Base-by-base conservation (phyloP, 805 yeast species). In the Millerozyma miso region DNA sequence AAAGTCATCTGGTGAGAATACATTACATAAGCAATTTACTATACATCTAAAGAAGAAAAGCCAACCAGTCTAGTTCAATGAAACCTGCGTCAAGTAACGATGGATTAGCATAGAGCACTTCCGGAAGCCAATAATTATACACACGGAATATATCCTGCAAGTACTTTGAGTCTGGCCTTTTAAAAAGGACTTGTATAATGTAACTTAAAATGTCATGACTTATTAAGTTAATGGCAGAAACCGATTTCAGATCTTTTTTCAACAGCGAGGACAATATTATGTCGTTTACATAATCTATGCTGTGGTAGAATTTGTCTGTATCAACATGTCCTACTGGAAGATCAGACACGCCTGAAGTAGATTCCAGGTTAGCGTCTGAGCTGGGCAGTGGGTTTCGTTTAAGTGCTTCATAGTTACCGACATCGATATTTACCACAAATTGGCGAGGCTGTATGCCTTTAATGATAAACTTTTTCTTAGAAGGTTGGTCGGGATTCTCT, bases 361-460 rank as follows among this genome's bases (percentile, higher is more conserved):
- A 18, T 4, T 35, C 20, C 29, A 35, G 20, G 29, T 29, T 41
- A 8, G 39, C 35, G 34, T 52, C 46, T 2, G 35, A 32, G 23
- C 40, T 41, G 3, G 51, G 46, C 5, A 46, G 34, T 5, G 59
- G 59, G 37, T 43, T 51, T 18, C 50, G 58, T 35, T 58, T 61
- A 43, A 70, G 56, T 4, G 76, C 76, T 49, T 69, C 74, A 47
- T 67, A 69, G 51, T 69, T 69, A 2, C 67, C 76, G 6, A 62
- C 59, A 39, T 70, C 76, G 18, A 71, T 62, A 43, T 57, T 59
- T 17, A 83, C 82, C 1, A 83, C 74, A 38, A 63, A 69, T 37
- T 70, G 70, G 53, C 99, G 77, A 19, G 99, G 98, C 60, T 86
- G 89, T 44, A 93, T 87, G 10, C 99, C 98, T 63, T 87, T 87